Conservation (phyloP, 2,329 filamentous ascomycete species). For the Colletotrichum tropicicola region DNA sequence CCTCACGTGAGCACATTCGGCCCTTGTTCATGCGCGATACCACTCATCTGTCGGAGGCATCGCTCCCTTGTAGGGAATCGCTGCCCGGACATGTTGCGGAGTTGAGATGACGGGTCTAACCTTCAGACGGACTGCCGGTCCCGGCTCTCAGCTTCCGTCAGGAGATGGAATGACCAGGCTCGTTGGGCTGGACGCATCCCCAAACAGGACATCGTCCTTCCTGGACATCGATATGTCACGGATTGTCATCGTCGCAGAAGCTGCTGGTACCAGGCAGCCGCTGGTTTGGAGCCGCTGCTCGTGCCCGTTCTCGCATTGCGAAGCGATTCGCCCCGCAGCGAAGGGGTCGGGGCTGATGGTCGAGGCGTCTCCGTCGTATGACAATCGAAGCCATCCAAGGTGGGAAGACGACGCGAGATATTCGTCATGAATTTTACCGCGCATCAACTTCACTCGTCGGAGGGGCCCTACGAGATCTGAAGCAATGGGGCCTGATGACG, state of each 20-base stretch:
- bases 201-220: too few relatives aligned
- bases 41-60: neutral
- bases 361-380: neutral
- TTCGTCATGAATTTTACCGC: neutral
- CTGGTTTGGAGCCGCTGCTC: neutral
- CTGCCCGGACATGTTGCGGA: neutral
- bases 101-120: constrained; percentile 22
- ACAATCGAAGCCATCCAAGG: neutral
- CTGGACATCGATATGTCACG: too few relatives aligned
- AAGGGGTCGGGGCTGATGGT: neutral
- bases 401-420: neutral
- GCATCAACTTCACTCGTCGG: neutral
- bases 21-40: constrained; percentile 10
- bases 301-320: neutral
- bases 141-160: constrained; percentile 7
- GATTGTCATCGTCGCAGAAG: neutral
- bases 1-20: neutral
- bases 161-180: constrained; percentile 8
- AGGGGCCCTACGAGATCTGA: too few relatives aligned
- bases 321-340: neutral
- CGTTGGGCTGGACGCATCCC: neutral
- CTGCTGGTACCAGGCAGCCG: neutral
- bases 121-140: constrained; percentile 6
- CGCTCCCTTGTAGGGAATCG: neutral
- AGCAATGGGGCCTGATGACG: too few relatives aligned